Evolutionary conservation across 2,329 filamentous ascomycete species (phyloP).

Genomic region (Pyrenochaeta sp.): DNA sequence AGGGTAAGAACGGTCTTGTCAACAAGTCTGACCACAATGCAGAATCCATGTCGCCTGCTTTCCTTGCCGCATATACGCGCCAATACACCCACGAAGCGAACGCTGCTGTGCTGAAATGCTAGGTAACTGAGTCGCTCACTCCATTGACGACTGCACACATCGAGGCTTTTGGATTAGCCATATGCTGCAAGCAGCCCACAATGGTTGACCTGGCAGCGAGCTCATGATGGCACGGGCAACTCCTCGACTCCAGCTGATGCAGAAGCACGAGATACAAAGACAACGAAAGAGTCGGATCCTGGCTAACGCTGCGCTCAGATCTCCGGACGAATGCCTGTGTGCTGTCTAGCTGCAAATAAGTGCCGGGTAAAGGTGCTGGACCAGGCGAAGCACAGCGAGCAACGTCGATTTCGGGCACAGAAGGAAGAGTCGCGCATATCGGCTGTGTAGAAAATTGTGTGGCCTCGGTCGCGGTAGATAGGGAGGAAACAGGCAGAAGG

Average conservation of each 20-base stretch:
- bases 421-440: neutral
- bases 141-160: neutral
- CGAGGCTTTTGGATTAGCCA: no score
- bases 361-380: constrained; percentile 14
- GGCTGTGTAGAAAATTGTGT: neutral
- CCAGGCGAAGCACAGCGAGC: neutral
- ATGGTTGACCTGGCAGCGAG: neutral
- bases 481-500: neutral
- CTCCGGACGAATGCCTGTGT: neutral
- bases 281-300: neutral
- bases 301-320: neutral
- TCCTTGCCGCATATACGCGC: neutral
- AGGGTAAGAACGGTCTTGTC: neutral
- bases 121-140: neutral
- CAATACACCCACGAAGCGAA: neutral
- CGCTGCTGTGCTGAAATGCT: neutral
- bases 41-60: neutral
- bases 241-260: neutral
- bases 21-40: neutral
- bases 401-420: neutral
- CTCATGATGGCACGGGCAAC: neutral
- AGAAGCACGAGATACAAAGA: neutral
- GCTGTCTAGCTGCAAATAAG: neutral
- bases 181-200: no score
- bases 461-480: neutral